Conservation (phyloP, 257 asterid species). For the Ilex asprella region DNA sequence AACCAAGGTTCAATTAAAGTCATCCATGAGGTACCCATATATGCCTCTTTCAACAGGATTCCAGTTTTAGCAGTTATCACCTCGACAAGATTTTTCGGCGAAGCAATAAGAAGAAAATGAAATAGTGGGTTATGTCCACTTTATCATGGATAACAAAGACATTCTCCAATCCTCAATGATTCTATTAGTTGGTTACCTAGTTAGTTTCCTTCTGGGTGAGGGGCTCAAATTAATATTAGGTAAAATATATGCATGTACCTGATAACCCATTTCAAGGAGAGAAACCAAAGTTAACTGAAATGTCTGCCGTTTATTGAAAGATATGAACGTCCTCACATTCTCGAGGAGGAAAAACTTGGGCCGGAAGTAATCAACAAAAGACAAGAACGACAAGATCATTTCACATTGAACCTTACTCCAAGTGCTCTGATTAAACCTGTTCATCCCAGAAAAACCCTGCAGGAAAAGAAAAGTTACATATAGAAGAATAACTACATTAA, state of each 20-base stretch:
- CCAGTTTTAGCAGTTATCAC: too few relatives aligned
- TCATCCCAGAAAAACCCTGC: constrained; percentile 98
- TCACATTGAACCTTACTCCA: constrained; percentile 99
- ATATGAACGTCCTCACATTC: constrained; percentile 88
- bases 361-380: constrained; percentile 90
- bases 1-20: too few relatives aligned
- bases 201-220: too few relatives aligned
- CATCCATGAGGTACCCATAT: too few relatives aligned
- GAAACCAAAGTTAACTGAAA: constrained; percentile 84
- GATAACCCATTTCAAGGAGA: constrained; percentile 96
- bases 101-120: too few relatives aligned
- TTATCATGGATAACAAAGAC: too few relatives aligned
- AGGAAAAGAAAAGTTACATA: constrained; percentile 6
- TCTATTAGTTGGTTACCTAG: too few relatives aligned
- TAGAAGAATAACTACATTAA: too few relatives aligned
- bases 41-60: too few relatives aligned
- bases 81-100: too few relatives aligned
- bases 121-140: too few relatives aligned
- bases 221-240: neutral
- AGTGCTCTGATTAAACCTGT: constrained; percentile 80
- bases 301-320: constrained; percentile 95
- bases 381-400: constrained; percentile 89
- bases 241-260: constrained; percentile 32
- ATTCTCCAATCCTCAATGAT: too few relatives aligned
- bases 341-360: constrained; percentile 89